Conservation (phyloP, 1,284 basidiomycete genomes). For the Psilocybe mexicana region DNA sequence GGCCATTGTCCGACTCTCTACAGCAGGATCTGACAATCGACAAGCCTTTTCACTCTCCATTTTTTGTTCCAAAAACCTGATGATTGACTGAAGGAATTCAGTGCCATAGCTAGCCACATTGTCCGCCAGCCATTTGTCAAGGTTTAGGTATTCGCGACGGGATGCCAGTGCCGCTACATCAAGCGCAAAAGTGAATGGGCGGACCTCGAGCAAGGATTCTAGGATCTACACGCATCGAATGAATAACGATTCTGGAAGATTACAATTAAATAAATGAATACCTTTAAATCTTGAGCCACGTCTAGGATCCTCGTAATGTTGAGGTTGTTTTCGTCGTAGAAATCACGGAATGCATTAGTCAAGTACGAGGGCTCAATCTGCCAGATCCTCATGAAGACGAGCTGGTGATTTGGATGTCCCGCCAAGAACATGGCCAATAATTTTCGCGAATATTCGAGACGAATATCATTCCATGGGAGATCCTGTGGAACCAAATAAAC, state of each 20-base stretch:
- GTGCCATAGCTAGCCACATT: constrained; percentile 79
- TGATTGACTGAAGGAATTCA: constrained; percentile 86
- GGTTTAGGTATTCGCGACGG: constrained; percentile 89
- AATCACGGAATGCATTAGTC: constrained; percentile 85
- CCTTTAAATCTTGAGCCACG: constrained; percentile 93
- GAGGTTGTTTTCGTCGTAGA: constrained; percentile 89
- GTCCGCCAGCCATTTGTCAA: constrained; percentile 95
- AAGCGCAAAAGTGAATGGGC: constrained; percentile 85
- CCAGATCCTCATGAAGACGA: constrained; percentile 97
- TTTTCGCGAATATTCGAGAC: constrained; percentile 83
- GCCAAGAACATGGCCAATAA: constrained; percentile 90
- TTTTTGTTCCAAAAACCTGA: constrained; percentile 88
- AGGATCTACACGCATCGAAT: constrained; percentile 62
- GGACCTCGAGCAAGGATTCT: constrained; percentile 84
- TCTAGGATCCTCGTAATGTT: constrained; percentile 95
- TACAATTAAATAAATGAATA: constrained; percentile 32
- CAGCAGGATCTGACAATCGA: constrained; percentile 75
- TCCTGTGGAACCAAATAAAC: constrained; percentile 43
- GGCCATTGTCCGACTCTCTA: constrained; percentile 80
- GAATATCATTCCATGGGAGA: constrained; percentile 86
- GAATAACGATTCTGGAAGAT: constrained; percentile 4
- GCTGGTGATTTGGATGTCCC: constrained; percentile 90
- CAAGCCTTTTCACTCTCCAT: constrained; percentile 86
- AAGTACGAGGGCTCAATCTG: constrained; percentile 87
- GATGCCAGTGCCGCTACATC: constrained; percentile 95